phyloP scores from a whole-genome alignment of 108 stramenopile genomes.

The Nitzschia inconspicua region DNA sequence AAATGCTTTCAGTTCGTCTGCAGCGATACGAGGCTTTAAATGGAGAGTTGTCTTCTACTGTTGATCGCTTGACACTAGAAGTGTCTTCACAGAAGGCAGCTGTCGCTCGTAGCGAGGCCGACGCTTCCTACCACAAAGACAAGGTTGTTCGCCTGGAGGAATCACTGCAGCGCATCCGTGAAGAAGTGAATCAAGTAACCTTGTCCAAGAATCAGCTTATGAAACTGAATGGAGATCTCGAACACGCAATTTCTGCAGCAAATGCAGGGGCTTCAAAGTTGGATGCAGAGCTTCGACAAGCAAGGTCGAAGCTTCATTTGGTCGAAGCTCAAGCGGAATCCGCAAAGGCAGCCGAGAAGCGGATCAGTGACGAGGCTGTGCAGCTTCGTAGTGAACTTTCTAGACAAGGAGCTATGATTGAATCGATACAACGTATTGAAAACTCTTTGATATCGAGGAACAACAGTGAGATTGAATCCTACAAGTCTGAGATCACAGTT shows the following conservation, averaged over 20 bases:
- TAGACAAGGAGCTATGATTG: conserved; percentile 61
- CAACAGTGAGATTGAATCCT: conserved; percentile 47
- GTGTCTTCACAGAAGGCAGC: conserved; percentile 53
- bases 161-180: conserved; percentile 40
- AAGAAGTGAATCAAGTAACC: conserved; percentile 40
- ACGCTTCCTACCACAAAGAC: conserved; percentile 58
- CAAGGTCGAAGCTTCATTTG: conserved; percentile 48
- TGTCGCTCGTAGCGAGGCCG: conserved; percentile 56
- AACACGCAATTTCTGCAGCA: conserved; percentile 46
- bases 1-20: conserved; percentile 55
- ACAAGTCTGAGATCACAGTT: conserved; percentile 42
- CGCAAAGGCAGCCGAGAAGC: conserved; percentile 52
- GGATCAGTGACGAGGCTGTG: conserved; percentile 47
- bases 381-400: conserved; percentile 69
- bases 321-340: conserved; percentile 64
- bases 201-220: conserved; percentile 51
- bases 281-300: conserved; percentile 50
- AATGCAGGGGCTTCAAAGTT: conserved; percentile 41
- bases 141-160: conserved; percentile 55
- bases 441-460: conserved; percentile 61
- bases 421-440: conserved; percentile 79
- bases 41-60: conserved; percentile 51
- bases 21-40: conserved; percentile 56
- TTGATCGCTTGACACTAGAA: conserved; percentile 46
- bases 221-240: conserved; percentile 47